Evolutionary conservation across 176 grass and related monocot genomes (phyloP), one percentile per base, ranked within the genome.

Genomic region (Rhynchospora tenuis): DNA sequence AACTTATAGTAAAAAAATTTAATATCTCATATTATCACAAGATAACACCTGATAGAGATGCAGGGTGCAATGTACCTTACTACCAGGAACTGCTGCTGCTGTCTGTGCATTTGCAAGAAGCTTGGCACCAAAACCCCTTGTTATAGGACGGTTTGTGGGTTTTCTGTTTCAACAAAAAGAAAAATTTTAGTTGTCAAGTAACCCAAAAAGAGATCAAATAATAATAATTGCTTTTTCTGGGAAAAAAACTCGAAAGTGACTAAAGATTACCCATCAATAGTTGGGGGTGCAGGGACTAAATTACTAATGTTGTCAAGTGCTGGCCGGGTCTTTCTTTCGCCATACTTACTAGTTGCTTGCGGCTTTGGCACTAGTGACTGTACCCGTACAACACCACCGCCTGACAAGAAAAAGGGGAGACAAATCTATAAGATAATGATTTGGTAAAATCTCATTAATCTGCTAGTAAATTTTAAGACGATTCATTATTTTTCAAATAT

Each of bases 281-380:
- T 77, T 55, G 50, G 73, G 9, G 3, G 6, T 16, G 50, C 80
- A 31, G 33, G 43, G 28, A 52, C 42, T 16, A 82, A 33, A 67
- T 82, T 82, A 65, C 80, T 65, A 52, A 82, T 82, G 60, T 82
- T 65, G 80, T 62, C 59, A 31, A 82, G 80, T 82, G 80, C 80
- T 7, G 80, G 61, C 45, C 80, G 61, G 44, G 42, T 14, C 61
- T 65, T 65, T 65, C 59, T 65, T 28, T 66, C 45, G 51, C 62
- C 80, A 82, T 47, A 50, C 54, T 67, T 82, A 44, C 61, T 33
- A 17, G 38, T n/a, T 68, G 57, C 57, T 63, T 77, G 73, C 27
- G 46, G 71, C 44, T 74, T 74, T 74, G 71, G 71, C 22, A 52
- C 44, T 27, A 51, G 45, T 2, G 1, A 9, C 14, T 15, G 48